Evolutionary conservation across 179 eudicot genomes (phyloP).

Genomic region (Drosera spatulata): DNA sequence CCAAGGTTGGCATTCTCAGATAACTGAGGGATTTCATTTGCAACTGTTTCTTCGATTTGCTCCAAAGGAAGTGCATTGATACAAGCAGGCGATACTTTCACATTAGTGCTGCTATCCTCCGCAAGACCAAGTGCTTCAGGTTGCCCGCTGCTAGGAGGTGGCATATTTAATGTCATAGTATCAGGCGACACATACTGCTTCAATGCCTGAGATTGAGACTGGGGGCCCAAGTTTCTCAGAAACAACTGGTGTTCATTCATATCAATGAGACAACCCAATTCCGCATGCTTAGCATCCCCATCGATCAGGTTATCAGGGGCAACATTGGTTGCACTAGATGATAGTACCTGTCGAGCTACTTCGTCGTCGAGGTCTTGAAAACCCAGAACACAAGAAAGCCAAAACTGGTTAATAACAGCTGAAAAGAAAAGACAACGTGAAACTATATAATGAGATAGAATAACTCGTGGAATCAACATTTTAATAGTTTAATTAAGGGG

Average conservation of each 20-base stretch:
- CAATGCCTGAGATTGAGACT: constrained; percentile 7
- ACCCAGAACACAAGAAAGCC: background rate
- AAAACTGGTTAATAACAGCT: background rate
- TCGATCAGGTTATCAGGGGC: background rate
- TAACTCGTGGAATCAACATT: background rate
- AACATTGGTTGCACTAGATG: constrained; percentile 2
- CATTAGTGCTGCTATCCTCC: constrained; percentile 7
- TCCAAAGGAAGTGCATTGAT: constrained; percentile 7
- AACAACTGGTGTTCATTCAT: constrained; percentile 2
- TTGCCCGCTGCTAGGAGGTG: constrained; percentile 1
- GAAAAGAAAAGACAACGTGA: background rate
- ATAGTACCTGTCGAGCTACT: constrained; percentile 2
- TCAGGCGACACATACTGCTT: constrained; percentile 1
- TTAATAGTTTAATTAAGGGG: no score
- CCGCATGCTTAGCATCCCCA: constrained; percentile 1
- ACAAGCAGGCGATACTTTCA: constrained; percentile 5
- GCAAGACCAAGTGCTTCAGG: background rate
- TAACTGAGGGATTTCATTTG: constrained; percentile 20
- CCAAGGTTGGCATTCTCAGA: constrained; percentile 1
- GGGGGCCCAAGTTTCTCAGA: constrained; percentile 4
- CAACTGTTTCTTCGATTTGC: constrained; percentile 27
- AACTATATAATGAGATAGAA: background rate
- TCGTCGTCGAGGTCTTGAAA: background rate
- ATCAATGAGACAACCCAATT: background rate
- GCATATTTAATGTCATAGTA: constrained; percentile 3